These are phyloP conservation scores for Penicillium vulpinum DNA, from an alignment of 2,329 filamentous ascomycete species.

Conservation along the genomic window DNA sequence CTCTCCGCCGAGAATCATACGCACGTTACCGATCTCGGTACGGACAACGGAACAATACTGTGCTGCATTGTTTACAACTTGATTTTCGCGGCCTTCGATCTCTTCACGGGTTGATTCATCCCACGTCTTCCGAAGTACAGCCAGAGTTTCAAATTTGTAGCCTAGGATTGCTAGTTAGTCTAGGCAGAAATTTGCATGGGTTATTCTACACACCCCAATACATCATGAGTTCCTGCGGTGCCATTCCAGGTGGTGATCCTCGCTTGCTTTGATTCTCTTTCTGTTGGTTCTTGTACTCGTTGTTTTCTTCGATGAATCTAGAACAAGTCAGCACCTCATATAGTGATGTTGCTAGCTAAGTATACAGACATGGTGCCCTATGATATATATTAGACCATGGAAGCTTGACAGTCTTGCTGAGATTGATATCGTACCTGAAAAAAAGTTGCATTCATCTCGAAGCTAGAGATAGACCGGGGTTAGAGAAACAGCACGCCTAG, in stretches of 20 bases:
- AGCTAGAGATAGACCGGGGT: conserved; percentile 53
- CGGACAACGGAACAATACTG: conserved; percentile 95
- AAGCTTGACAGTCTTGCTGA: not conserved
- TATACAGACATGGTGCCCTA: conserved; percentile 57
- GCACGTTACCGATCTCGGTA: conserved; percentile 76
- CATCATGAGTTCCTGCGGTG: conserved; percentile 77
- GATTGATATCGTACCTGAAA: conserved; percentile 67
- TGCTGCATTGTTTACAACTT: conserved; percentile 80
- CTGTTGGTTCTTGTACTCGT: conserved; percentile 67
- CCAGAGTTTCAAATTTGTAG: conserved; percentile 93
- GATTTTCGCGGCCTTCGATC: conserved; percentile 72
- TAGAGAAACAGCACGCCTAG: conserved; percentile 2
- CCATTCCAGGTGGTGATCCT: conserved; percentile 52
- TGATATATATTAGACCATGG: conserved; percentile 21
- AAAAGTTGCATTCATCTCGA: conserved; percentile 92
- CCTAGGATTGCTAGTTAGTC: conserved; percentile 52
- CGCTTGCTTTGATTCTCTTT: conserved; percentile 58
- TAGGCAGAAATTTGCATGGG: not conserved
- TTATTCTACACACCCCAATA: conserved; percentile 70
- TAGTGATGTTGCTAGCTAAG: not conserved
- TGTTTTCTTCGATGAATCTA: conserved; percentile 92
- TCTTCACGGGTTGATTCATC: conserved; percentile 68
- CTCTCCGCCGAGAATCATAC: conserved; percentile 83
- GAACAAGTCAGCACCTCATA: conserved; percentile 11
- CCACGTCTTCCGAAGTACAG: conserved; percentile 74